Base-by-base conservation (phyloP, 2,329 filamentous ascomycete species). In the Colletotrichum graminicola region DNA sequence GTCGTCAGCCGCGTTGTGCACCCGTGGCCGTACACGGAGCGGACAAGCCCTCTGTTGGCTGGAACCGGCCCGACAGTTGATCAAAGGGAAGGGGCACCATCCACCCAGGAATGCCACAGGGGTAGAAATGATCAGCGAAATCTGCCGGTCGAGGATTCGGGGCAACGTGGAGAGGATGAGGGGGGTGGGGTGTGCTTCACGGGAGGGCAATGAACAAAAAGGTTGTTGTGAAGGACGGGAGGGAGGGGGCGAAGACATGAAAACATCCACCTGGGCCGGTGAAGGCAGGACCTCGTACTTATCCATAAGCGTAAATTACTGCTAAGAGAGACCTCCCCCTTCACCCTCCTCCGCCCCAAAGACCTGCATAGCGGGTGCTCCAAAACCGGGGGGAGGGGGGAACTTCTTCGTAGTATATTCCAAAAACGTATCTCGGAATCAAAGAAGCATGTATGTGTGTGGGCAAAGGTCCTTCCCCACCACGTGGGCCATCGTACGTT, bases 171-270 rank as follows among this genome's bases (percentile, higher is more conserved):
- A 8, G 45, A 43, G 7, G 18, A 18, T 6, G 3, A 2, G n/a
- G 3, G 54, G 54, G 1, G 54, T 56, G 54, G 54, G 12, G 2
- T 4, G 29, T 29, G 29, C 29, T 29, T 2, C 29, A 23, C 8
- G 14, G 11, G 11, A 26, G 47, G 18, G 6, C 21, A 47, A 39
- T 11, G 47, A 52, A 12, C 16, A 52, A 54, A 54, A 41, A 29
- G 45, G 60, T 26, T 21, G 12, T 26, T 18, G n/a, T 11, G 7
- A 16, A 36, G 12, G 61, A 18, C 6, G 34, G 32, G 18, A 54
- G 56, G 56, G 36, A 11, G 16, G 3, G 36, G 56, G 47, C 64
- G 47, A 67, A 62, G 65, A 61, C 65, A 67, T 67, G 65, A 67
- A 62, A 52, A 66, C 45, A 45, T 66, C 63, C 45, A 39, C 39